Evolutionary conservation across 78 protist genomes (phyloP).

Genomic region (Dictyostelium discoideum): DNA sequence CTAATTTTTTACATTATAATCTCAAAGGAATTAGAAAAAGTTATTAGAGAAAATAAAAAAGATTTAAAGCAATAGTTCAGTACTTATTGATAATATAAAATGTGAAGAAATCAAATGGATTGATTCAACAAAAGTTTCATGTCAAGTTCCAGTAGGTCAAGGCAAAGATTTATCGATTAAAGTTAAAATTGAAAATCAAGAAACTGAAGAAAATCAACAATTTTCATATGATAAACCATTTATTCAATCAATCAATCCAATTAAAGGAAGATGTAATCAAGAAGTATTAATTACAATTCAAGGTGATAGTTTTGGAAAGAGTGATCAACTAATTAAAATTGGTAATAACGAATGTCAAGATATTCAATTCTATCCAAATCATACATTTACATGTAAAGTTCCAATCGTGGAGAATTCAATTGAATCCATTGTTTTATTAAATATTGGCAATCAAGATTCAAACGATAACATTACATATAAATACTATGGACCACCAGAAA

Average conservation of each 20-base stretch:
- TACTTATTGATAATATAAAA: neutral
- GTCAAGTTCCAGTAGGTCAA: conserved; percentile 20
- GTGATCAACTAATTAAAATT: conserved; percentile 8
- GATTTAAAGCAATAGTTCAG: no score
- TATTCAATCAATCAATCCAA: neutral
- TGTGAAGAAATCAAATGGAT: conserved; percentile 16
- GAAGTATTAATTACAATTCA: neutral
- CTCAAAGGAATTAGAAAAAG: no score
- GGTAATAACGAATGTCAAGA: conserved; percentile 21
- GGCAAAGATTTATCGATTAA: conserved; percentile 11
- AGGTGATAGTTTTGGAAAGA: conserved; percentile 29
- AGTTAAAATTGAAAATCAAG: conserved; percentile 33
- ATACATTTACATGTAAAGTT: neutral
- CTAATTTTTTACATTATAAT: no score
- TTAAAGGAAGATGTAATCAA: neutral
- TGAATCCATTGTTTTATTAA: neutral
- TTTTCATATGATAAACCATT: conserved; percentile 29
- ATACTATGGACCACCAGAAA: conserved; percentile 42
- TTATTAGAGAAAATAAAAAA: no score
- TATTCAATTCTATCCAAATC: neutral
- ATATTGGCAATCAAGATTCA: neutral
- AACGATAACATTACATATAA: neutral
- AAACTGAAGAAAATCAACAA: neutral
- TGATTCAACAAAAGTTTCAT: neutral
- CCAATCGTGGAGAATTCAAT: neutral